phyloP scores from a whole-genome alignment of 495 filamentous ascomycete genomes.

The Lentithecium fluviatile region DNA sequence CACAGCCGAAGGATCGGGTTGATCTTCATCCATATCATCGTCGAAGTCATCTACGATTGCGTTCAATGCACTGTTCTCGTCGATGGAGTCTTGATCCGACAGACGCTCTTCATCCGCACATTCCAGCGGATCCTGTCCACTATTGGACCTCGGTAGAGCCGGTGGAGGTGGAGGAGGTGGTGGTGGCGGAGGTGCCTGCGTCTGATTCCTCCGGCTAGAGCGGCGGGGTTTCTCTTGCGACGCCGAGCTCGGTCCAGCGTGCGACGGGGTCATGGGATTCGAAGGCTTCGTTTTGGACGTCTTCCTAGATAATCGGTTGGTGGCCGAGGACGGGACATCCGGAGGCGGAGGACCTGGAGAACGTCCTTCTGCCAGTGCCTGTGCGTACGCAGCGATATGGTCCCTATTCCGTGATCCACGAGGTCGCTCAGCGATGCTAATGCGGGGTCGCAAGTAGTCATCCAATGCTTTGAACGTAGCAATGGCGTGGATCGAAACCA shows the following conservation, averaged over 20 bases:
- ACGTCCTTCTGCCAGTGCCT: slow-evolving; percentile 56
- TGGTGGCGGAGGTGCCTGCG: slow-evolving; percentile 44
- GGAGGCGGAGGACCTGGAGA: slow-evolving; percentile 29
- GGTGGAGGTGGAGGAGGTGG: slow-evolving; percentile 51
- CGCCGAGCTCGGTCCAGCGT: slow-evolving; percentile 48
- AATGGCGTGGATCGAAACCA: slow-evolving; percentile 98
- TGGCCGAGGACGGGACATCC: slow-evolving; percentile 25
- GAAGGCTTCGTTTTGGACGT: slow-evolving; percentile 25
- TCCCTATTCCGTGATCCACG: slow-evolving; percentile 66
- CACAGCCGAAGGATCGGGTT: slow-evolving; percentile 79
- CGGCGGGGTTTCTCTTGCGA: slow-evolving; percentile 45
- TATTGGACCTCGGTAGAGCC: slow-evolving; percentile 42
- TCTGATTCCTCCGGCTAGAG: slow-evolving; percentile 49
- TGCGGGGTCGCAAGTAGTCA: slow-evolving; percentile 90
- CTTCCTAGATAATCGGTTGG: slow-evolving; percentile 29
- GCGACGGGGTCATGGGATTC: slow-evolving; percentile 20
- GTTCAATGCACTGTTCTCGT: slow-evolving; percentile 74
- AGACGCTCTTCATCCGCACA: slow-evolving; percentile 90
- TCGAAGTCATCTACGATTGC: slow-evolving; percentile 89
- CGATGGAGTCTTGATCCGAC: slow-evolving; percentile 69
- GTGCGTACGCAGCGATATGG: slow-evolving; percentile 75
- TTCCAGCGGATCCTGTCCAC: slow-evolving; percentile 63
- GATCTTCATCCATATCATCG: slow-evolving; percentile 77
- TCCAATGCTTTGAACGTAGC: slow-evolving; percentile 96
- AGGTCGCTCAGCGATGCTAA: slow-evolving; percentile 79